These are phyloP conservation scores for Pluteus cervinus DNA, from an alignment of 768 basidiomycete species.

Conservation along the genomic window DNA sequence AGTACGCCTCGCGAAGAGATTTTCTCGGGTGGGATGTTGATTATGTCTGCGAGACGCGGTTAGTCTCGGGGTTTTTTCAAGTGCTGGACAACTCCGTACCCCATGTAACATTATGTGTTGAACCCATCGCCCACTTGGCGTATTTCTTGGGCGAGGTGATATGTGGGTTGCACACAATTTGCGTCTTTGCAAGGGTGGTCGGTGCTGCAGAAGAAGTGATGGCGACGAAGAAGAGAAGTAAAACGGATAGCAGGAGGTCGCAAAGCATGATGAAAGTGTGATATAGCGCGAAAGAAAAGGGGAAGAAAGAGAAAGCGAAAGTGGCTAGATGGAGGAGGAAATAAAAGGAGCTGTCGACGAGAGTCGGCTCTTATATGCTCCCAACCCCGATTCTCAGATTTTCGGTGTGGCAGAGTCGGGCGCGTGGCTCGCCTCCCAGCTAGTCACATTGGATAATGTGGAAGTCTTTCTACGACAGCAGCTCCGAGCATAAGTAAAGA, in stretches of 20 bases:
- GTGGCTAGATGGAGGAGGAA: background rate
- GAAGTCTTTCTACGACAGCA: too few relatives aligned
- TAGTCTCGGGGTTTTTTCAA: background rate
- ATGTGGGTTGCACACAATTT: conserved; percentile 28
- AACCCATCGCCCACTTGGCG: conserved; percentile 27
- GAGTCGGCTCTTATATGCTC: too few relatives aligned
- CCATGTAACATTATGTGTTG: conserved; percentile 34
- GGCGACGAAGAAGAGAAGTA: conserved; percentile 21
- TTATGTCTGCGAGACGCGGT: conserved; percentile 11
- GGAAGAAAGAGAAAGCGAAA: background rate
- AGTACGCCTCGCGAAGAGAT: conserved; percentile 27
- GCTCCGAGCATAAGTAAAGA: too few relatives aligned
- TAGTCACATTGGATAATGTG: too few relatives aligned
- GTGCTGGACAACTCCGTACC: conserved; percentile 6
- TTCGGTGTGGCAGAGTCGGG: too few relatives aligned
- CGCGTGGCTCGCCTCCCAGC: too few relatives aligned
- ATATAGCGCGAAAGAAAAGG: conserved; percentile 1
- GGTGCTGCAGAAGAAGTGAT: conserved; percentile 15
- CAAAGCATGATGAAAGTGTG: background rate
- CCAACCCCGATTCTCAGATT: too few relatives aligned
- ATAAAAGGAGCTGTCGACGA: too few relatives aligned
- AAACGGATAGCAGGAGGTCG: conserved; percentile 3
- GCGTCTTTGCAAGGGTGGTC: conserved; percentile 13
- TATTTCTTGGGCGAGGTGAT: conserved; percentile 28
- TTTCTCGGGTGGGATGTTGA: conserved; percentile 29